Evolutionary conservation across 768 basidiomycete species (phyloP).

Genomic region (Kwoniella dejecticola): DNA sequence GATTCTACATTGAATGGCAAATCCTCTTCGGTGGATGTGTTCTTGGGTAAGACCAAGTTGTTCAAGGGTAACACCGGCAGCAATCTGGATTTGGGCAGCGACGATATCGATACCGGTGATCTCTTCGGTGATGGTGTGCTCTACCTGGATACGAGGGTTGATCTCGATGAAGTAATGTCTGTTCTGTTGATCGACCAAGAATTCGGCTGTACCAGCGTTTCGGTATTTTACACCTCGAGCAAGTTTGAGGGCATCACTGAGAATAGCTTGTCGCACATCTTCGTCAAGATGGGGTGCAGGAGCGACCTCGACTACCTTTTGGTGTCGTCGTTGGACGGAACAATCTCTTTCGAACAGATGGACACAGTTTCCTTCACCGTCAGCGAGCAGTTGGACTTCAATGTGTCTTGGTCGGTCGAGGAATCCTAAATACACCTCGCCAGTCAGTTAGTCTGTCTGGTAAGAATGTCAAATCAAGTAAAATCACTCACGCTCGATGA

Average conservation of each 20-base stretch:
- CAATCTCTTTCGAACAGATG: slow-evolving; percentile 99
- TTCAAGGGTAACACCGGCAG: slow-evolving; percentile 93
- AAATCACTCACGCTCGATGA: slow-evolving; percentile 75
- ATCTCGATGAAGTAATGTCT: slow-evolving; percentile 99
- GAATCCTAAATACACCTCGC: slow-evolving; percentile 39
- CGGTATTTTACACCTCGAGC: slow-evolving; percentile 91
- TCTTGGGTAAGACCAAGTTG: slow-evolving; percentile 96
- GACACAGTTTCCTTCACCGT: slow-evolving; percentile 87
- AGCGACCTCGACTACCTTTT: slow-evolving; percentile 93
- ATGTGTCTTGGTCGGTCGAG: slow-evolving; percentile 96
- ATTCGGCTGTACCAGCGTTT: slow-evolving; percentile 97
- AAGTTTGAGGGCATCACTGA: slow-evolving; percentile 88
- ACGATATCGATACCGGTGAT: slow-evolving; percentile 99
- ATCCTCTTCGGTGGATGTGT: slow-evolving; percentile 91
- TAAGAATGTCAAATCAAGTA: not conserved
- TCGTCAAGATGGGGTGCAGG: slow-evolving; percentile 93
- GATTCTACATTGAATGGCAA: slow-evolving; percentile 96
- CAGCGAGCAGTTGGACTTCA: slow-evolving; percentile 93
- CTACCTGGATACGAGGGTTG: slow-evolving; percentile 98
- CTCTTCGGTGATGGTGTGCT: slow-evolving; percentile 99
- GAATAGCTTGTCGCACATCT: slow-evolving; percentile 82
- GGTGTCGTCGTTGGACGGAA: slow-evolving; percentile 95
- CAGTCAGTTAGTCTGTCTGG: not conserved
- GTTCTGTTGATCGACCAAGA: slow-evolving; percentile 94
- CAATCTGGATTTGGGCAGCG: slow-evolving; percentile 98